Evolutionary conservation across 164 flowering plant species (phyloP), one percentile per base, ranked within the genome.

Genomic region (Pachysandra terminalis): DNA sequence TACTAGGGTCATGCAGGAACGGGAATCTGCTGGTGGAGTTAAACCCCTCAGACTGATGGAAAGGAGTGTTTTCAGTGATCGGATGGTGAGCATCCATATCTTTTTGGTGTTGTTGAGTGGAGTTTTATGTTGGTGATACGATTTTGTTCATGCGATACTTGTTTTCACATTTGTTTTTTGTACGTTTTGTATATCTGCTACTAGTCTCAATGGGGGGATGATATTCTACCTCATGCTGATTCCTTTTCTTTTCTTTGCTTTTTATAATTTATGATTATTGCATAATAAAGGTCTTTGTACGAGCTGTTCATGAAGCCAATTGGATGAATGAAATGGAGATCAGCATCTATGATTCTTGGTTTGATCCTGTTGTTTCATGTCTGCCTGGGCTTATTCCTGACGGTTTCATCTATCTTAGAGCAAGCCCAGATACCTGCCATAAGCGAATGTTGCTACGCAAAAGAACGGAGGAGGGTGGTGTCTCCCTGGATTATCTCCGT

Each of bases 301-400:
- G 97, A 71, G 97, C 97, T 68, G 97, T 95, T 64, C 97, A 95
- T 81, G 97, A 95, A 82, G 98, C 98, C 13, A 95, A 95, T 7
- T 95, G 96, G 96, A 95, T 95, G 98, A 95, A 80, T 81, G 97
- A 90, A 75, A 95, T 95, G 98, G 98, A 95, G 83, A 95, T 95
- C 55, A 95, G 93, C 90, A 95, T 95, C 41, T 95, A 95, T 65
- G 97, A 95, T 76, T 95, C 97, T 2, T 92, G 97, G 97, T 92
- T 95, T 72, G 97, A 95, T 77, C 98, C 98, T 3, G 96, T 95
- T 64, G 97, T 95, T 37, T 95, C 98, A 61, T 69, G 74, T 64
- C 81, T 95, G 71, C 98, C 97, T 23, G 98, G 97, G 45, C 96
- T 95, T 63, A 75, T 95, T 66, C 98, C 97, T 65, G 98, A 95